Evolutionary conservation across 1,284 basidiomycete species (phyloP), one percentile per base, ranked within the genome.

Genomic region (Apiotrichum gamsii): DNA sequence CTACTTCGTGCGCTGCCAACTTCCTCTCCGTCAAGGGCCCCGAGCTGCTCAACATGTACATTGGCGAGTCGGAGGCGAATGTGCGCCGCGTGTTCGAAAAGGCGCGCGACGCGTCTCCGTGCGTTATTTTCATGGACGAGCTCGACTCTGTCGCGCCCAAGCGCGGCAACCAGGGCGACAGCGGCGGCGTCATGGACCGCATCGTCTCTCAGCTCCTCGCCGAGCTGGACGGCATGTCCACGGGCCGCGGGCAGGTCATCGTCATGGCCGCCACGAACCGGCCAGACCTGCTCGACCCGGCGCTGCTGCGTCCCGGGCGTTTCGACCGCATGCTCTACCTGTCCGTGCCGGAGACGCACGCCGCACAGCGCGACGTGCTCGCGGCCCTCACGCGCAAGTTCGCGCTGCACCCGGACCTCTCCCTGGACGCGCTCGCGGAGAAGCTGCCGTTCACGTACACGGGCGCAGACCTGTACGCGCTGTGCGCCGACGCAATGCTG

Each of bases 301-400:
- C 95, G 0, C 72, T 99, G 19, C 75, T 97, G 21, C 79, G 95
- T 43, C 95, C 95, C 18, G 95, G 95, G 57, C 77, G 94, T 54
- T 99, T 99, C 74, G 95, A 99, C 68, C 85, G 90, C 10, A 84
- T 98, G 85, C 78, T 99, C 23, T 99, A 98, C 71, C 80, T 99
- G 39, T 89, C 89, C 21, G 84, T 97, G n/a, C 85, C 86, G 72
- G 81, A 86, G 44, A 89, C 85, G 0, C 86, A 97, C 72, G 78
- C 82, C 33, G 87, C 86, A 2, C 94, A 98, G 65, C 74, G 85
- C 31, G 84, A 86, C 58, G 93, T 98, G 62, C 74, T 98, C 1
- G 80, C 85, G 64, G 93, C 95, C 1, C 74, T 97, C 47, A 97
- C 95, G 3, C 75, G 93, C 49, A 96, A 94, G 68, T 97, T 98